Evolutionary conservation across 306 rosid species (phyloP).

Genomic region (Pterocarpus santalinus): DNA sequence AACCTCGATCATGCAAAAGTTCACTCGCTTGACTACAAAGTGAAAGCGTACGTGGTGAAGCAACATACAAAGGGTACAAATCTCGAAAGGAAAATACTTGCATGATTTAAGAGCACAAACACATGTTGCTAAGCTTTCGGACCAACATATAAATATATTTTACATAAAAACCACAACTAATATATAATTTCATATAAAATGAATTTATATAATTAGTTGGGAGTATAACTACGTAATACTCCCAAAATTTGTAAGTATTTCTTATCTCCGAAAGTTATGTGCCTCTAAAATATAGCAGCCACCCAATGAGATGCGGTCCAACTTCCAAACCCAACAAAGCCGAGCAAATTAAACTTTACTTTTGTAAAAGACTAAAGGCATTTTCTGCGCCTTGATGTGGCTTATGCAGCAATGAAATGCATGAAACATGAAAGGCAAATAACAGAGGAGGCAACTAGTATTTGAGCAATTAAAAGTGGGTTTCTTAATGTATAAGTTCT

Average conservation of each 20-base stretch:
- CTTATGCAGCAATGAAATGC: conserved; percentile 45
- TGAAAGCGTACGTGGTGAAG: conserved; percentile 21
- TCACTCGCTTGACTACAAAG: not conserved
- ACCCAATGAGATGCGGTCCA: conserved; percentile 40
- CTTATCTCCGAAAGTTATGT: conserved; percentile 1
- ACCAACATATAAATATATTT: no score
- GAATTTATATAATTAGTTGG: no score
- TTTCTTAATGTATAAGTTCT: conserved; percentile 48
- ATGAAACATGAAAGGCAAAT: conserved; percentile 19
- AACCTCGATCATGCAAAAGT: conserved; percentile 24
- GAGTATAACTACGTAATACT: no score
- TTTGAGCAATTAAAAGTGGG: conserved; percentile 45
- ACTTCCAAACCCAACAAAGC: conserved; percentile 41
- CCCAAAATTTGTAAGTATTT: no score
- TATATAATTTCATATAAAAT: no score
- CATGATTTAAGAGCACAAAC: no score
- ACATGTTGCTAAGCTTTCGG: no score
- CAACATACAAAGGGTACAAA: conserved; percentile 41
- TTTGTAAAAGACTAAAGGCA: conserved; percentile 57
- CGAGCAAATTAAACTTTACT: conserved; percentile 39
- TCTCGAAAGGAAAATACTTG: not conserved
- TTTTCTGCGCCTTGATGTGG: conserved; percentile 49
- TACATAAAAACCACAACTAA: no score
- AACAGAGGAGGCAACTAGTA: conserved; percentile 4
- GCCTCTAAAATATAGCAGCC: conserved; percentile 35